These are phyloP conservation scores for Paecilomyces variotii DNA, from an alignment of 2,329 filamentous ascomycete genomes.

Conservation along the genomic window DNA sequence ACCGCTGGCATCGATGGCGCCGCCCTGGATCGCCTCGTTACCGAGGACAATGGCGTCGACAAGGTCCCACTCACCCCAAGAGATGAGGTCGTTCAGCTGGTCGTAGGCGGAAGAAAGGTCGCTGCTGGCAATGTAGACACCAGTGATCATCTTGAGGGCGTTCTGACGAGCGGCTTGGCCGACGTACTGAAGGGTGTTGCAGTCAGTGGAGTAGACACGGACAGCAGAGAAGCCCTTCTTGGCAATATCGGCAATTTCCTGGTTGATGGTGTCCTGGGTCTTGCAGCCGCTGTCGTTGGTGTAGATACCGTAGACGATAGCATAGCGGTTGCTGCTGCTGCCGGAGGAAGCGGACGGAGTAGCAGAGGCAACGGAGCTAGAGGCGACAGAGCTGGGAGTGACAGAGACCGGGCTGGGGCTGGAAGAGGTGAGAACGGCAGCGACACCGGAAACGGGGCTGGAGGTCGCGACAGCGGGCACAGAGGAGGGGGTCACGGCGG, in stretches of 20 bases:
- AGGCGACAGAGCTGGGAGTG: constrained; percentile 16
- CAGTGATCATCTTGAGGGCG: constrained; percentile 73
- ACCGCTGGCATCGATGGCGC: constrained; percentile 54
- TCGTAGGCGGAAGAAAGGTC: constrained; percentile 55
- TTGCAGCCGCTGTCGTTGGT: constrained; percentile 54
- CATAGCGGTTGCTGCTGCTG: constrained; percentile 46
- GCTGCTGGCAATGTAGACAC: constrained; percentile 69
- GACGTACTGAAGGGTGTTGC: constrained; percentile 68
- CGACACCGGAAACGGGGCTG: constrained; percentile 11
- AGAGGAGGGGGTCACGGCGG: constrained; percentile 13
- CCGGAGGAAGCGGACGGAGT: neutral
- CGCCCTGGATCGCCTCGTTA: constrained; percentile 83
- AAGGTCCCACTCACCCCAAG: constrained; percentile 65
- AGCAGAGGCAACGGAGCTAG: constrained; percentile 12
- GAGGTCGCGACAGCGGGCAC: constrained; percentile 16
- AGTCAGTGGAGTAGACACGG: constrained; percentile 90
- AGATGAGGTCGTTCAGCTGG: constrained; percentile 66
- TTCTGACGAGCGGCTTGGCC: constrained; percentile 58
- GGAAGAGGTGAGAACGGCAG: constrained; percentile 8
- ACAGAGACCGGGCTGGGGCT: constrained; percentile 5
- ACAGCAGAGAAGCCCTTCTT: constrained; percentile 60
- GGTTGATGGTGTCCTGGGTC: constrained; percentile 46
- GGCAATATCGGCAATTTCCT: constrained; percentile 56
- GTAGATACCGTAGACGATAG: constrained; percentile 76
- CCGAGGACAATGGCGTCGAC: constrained; percentile 77